Percentiles rank a stretch among this genome's conserved stretches.
Evolutionary conservation across 257 asterid species (phyloP).

Genomic region (Paulownia fortunei): DNA sequence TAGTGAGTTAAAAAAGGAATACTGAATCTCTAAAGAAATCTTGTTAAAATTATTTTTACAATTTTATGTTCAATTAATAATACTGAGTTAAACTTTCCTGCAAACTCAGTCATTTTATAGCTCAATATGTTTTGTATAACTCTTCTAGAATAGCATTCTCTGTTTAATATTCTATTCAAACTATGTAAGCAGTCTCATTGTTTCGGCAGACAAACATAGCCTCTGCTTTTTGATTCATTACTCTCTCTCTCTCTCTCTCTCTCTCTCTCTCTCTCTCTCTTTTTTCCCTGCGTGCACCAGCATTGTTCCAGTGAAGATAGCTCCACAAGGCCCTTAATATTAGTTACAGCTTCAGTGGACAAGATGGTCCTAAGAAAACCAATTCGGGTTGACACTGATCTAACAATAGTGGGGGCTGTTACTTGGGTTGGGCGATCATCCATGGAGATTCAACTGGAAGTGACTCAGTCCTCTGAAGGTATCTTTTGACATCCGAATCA

Average conservation of each 20-base stretch:
- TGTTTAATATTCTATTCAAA: neutral
- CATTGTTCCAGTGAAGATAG: conserved; percentile 74
- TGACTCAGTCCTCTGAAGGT: conserved; percentile 75
- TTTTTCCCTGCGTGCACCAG: conserved; percentile 44
- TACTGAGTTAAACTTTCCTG: neutral
- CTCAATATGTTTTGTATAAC: neutral
- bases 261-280: neutral
- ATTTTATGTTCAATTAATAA: neutral
- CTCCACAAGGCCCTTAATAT: conserved; percentile 72
- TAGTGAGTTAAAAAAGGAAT: neutral
- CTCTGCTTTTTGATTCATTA: neutral
- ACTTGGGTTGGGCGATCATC: conserved; percentile 97
- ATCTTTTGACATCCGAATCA: conserved; percentile 21
- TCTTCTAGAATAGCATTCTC: neutral
- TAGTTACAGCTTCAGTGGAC: conserved; percentile 96
- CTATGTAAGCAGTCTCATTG: neutral
- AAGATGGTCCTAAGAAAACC: conserved; percentile 83
- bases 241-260: no score
- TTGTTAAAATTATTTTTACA: neutral
- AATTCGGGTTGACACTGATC: conserved; percentile 66
- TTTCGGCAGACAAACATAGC: neutral
- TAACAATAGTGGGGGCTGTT: conserved; percentile 77
- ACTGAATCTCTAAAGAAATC: neutral
- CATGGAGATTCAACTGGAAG: conserved; percentile 91
- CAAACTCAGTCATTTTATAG: neutral